Evolutionary conservation across 1,284 basidiomycete species (phyloP).

Genomic region (Puccinia hordei): DNA sequence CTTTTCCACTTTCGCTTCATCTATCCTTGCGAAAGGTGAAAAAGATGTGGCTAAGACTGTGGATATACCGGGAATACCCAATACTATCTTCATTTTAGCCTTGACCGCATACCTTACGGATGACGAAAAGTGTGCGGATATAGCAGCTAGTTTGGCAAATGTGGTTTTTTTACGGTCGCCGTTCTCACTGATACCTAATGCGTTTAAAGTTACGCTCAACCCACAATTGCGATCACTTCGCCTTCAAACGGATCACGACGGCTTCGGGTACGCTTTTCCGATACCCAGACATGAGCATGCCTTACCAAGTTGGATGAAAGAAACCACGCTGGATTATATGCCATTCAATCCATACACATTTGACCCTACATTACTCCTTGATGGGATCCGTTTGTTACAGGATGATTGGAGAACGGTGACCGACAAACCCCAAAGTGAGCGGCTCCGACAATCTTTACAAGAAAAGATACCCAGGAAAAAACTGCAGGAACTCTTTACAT

Average conservation of each 20-base stretch:
- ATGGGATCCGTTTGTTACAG: conserved; percentile 55
- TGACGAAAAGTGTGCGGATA: conserved; percentile 28
- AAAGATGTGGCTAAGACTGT: background rate
- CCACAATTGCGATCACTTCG: conserved; percentile 13
- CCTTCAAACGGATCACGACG: conserved; percentile 48
- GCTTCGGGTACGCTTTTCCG: conserved; percentile 56
- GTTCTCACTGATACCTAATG: background rate
- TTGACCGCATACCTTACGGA: conserved; percentile 22
- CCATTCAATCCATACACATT: conserved; percentile 54
- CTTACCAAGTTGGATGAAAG: conserved; percentile 19
- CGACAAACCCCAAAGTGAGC: conserved; percentile 2
- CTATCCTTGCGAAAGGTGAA: conserved; percentile 32
- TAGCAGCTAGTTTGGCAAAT: conserved; percentile 52
- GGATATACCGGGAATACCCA: conserved; percentile 6
- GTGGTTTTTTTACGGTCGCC: conserved; percentile 21
- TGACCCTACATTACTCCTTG: conserved; percentile 55
- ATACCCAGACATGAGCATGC: conserved; percentile 51
- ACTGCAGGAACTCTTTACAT: conserved; percentile 52
- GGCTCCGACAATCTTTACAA: background rate
- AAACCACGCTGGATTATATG: conserved; percentile 45
- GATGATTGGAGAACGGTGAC: conserved; percentile 15
- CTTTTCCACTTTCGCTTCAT: conserved; percentile 16
- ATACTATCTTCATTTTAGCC: conserved; percentile 18
- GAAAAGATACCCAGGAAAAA: conserved; percentile 44
- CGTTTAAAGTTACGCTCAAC: conserved; percentile 18